Percentiles rank a stretch among this genome's conserved stretches.
phyloP scores from a whole-genome alignment of 345 rosid species.

The Nephelium lappaceum region DNA sequence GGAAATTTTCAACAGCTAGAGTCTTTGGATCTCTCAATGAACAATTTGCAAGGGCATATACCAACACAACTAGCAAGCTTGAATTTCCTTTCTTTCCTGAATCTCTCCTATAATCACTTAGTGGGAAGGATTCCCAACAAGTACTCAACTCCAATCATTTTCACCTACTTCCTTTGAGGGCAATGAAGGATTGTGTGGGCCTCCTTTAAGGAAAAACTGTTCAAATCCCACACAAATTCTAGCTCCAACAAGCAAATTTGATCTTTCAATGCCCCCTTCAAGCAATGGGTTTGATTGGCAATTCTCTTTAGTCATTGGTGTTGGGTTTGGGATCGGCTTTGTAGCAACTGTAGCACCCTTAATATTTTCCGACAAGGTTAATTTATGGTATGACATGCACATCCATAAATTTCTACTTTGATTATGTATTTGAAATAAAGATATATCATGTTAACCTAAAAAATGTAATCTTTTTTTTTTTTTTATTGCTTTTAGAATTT shows the following conservation, averaged over 20 bases:
- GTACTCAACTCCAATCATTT: conserved; percentile 36
- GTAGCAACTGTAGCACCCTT: conserved; percentile 41
- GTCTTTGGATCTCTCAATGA: conserved; percentile 42
- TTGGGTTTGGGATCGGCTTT: conserved; percentile 56
- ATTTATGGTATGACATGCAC: conserved; percentile 14
- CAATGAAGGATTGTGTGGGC: conserved; percentile 36
- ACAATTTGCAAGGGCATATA: conserved; percentile 23
- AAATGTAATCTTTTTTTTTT: no score
- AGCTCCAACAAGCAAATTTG: conserved; percentile 31
- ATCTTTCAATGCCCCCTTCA: background rate
- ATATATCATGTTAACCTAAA: background rate
- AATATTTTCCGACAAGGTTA: conserved; percentile 33
- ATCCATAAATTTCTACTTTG: conserved; percentile 26
- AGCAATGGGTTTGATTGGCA: conserved; percentile 37
- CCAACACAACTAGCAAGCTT: conserved; percentile 29
- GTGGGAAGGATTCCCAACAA: conserved; percentile 31
- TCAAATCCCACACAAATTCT: background rate
- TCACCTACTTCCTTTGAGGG: conserved; percentile 21
- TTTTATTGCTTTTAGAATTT: background rate
- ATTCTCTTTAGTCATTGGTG: conserved; percentile 41
- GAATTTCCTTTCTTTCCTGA: conserved; percentile 31
- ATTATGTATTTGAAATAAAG: background rate
- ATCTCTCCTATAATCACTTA: conserved; percentile 38
- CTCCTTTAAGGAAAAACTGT: conserved; percentile 6
- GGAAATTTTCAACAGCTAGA: conserved; percentile 28